Conservation (phyloP, 2,329 filamentous ascomycete genomes). For the Malbranchea cinnamomea region DNA sequence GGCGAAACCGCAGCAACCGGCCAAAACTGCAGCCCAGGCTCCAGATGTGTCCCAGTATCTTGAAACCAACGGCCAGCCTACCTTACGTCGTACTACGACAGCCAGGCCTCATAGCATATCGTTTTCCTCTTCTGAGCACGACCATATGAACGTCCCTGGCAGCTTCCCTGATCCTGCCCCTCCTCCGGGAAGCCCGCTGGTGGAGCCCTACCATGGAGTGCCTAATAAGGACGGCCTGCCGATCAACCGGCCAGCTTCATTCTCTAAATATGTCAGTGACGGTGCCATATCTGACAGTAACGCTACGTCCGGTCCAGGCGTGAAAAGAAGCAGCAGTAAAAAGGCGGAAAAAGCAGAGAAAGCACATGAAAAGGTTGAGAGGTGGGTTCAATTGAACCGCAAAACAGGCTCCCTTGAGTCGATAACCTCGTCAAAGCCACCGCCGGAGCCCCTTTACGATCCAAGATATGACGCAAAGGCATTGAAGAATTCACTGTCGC, state of each 20-base stretch:
- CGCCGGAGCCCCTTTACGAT: slow-evolving; percentile 62
- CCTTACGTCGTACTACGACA: too few species aligned
- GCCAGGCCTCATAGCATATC: slow-evolving; percentile 20
- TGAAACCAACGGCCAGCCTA: too few species aligned
- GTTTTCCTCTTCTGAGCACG: slow-evolving; percentile 24
- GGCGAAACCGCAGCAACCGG: too few species aligned
- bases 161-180: slow-evolving; percentile 20
- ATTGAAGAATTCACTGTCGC: slow-evolving; percentile 59
- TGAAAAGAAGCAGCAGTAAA: slow-evolving; percentile 15
- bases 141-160: slow-evolving; percentile 19
- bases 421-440: too few species aligned
- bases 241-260: slow-evolving; percentile 66
- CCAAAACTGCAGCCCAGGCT: too few species aligned
- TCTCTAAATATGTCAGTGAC: slow-evolving; percentile 41
- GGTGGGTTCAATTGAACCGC: slow-evolving; percentile 29
- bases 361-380: slow-evolving; percentile 19
- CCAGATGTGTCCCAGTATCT: slow-evolving; percentile 16
- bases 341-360: slow-evolving; percentile 14
- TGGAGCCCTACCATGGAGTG: slow-evolving; percentile 87
- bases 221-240: slow-evolving; percentile 89
- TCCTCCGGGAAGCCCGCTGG: slow-evolving; percentile 65
- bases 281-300: slow-evolving; percentile 41
- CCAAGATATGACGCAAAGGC: slow-evolving; percentile 61
- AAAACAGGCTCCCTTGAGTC: slow-evolving; percentile 29
- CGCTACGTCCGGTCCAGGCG: slow-evolving; percentile 6